A percentile compares a stretch with the other conserved stretches of the same genome.
These are phyloP conservation scores for Fusarium foetens DNA, from an alignment of 2,329 filamentous ascomycete species.

Conservation along the genomic window DNA sequence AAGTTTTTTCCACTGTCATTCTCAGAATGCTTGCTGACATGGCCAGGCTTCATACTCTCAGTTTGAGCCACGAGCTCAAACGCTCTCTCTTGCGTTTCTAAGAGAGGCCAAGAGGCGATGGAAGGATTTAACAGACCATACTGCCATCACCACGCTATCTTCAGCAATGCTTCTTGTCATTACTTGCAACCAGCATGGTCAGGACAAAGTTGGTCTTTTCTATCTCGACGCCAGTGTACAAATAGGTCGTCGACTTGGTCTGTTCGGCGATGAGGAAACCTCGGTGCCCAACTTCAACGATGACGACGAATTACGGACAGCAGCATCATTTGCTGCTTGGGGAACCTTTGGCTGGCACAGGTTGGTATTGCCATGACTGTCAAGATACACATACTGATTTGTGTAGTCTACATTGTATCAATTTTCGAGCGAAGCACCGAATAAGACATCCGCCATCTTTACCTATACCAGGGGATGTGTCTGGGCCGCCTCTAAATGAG, in stretches of 20 bases:
- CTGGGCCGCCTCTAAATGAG: not conserved
- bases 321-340: constrained; percentile 16
- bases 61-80: not conserved
- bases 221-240: constrained; percentile 13
- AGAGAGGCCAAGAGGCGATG: constrained; percentile 3
- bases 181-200: constrained; percentile 8
- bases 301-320: not conserved
- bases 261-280: not conserved
- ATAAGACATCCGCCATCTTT: not conserved
- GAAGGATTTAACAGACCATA: not conserved
- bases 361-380: not conserved
- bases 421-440: constrained; percentile 4
- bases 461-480: constrained; percentile 13
- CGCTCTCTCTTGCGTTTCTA: not conserved
- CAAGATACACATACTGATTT: not conserved
- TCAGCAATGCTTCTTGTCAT: constrained; percentile 9
- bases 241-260: not conserved
- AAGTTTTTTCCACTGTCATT: not conserved
- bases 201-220: not conserved
- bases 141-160: not conserved
- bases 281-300: not conserved
- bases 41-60: constrained; percentile 11
- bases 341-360: constrained; percentile 17
- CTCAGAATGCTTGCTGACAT: fast-evolving
- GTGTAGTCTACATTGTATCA: not conserved